Base-by-base conservation (phyloP, 352 stramenopile genomes). In the Pilasporangium apinafurcum region DNA sequence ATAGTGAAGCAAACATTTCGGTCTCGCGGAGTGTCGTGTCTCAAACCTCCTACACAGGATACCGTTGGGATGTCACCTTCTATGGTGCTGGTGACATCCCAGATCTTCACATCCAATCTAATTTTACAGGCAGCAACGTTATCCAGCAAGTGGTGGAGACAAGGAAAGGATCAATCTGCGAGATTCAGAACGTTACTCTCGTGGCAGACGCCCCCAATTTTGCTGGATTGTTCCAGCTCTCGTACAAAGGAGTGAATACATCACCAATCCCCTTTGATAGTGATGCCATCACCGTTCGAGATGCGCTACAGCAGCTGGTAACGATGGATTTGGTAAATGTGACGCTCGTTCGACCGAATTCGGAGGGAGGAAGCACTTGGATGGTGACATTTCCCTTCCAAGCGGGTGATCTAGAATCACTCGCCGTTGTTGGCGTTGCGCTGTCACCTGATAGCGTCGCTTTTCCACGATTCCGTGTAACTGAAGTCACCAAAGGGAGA, bases 41-140 rank as follows among this genome's bases (percentile, higher is more conserved):
- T 9, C 28, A 51, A 20, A 33, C 39, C 18, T 39, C 27, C 13
- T 32, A 48, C 3, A 47, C 33, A 20, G 55, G 57, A n/a, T 62
- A 51, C 33, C 35, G 29, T 25, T 68, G 57, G 62, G 43, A 61
- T 18, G 39, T 72, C 6, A 72, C 57, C 5, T 72, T 72, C 41
- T 68, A 59, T 27, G 17, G 29, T 30, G 42, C 37, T 21, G 53
- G 51, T 8, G 57, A 72, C 40, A 49, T 68, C 10, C 25, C 38
- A 0, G 10, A 21, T 3, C 18, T 65, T 13, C 13, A n/a, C 20
- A 22, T 68, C 6, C 24, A 40, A 7, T 59, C 51, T 10, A 61
- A 59, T 49, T 18, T 68, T 7, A 41, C 35, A 17, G 54, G 27
- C 6, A 18, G 20, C 10, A 31, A 1, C 2, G 24, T 49, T n/a